These are phyloP conservation scores for Apiospora hydei DNA, from an alignment of 2,329 filamentous ascomycete genomes.

Conservation along the genomic window DNA sequence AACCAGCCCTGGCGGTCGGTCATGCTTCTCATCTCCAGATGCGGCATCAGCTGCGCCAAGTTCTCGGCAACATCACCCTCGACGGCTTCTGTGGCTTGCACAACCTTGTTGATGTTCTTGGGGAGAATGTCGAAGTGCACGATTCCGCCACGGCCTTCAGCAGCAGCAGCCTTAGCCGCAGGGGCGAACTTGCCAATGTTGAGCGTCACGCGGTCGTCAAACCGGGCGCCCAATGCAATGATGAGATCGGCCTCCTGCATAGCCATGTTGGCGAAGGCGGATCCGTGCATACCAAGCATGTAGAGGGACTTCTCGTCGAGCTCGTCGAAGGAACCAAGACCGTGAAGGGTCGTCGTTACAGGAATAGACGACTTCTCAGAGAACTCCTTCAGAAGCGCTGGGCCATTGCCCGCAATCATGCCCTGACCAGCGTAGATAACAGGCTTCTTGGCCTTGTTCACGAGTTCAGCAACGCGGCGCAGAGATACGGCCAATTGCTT, in stretches of 20 bases:
- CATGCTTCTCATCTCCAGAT: slow-evolving; percentile 68
- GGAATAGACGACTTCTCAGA: slow-evolving; percentile 90
- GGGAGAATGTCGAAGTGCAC: slow-evolving; percentile 98
- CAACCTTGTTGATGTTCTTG: slow-evolving; percentile 99
- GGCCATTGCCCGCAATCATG: slow-evolving; percentile 81
- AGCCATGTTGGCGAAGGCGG: slow-evolving; percentile 96
- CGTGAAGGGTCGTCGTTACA: slow-evolving; percentile 94
- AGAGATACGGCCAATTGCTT: slow-evolving; percentile 79
- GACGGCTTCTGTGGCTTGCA: slow-evolving; percentile 93
- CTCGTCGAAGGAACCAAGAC: slow-evolving; percentile 91
- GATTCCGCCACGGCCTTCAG: slow-evolving; percentile 89
- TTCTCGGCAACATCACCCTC: slow-evolving; percentile 91
- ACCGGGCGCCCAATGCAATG: slow-evolving; percentile 90
- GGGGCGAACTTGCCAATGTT: slow-evolving; percentile 88
- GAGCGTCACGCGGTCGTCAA: slow-evolving; percentile 93
- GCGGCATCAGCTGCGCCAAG: slow-evolving; percentile 76
- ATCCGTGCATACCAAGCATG: slow-evolving; percentile 99
- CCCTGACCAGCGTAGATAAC: slow-evolving; percentile 95
- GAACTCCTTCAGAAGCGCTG: slow-evolving; percentile 82
- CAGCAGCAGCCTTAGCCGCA: slow-evolving; percentile 81
- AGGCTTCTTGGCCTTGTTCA: slow-evolving; percentile 92
- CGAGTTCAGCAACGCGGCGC: slow-evolving; percentile 76
- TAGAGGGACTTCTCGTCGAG: slow-evolving; percentile 92
- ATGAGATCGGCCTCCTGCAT: slow-evolving; percentile 98
- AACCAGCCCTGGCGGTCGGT: slow-evolving; percentile 85